Evolutionary conservation across 108 stramenopile species (phyloP).

Genomic region (Nitzschia sp.): DNA sequence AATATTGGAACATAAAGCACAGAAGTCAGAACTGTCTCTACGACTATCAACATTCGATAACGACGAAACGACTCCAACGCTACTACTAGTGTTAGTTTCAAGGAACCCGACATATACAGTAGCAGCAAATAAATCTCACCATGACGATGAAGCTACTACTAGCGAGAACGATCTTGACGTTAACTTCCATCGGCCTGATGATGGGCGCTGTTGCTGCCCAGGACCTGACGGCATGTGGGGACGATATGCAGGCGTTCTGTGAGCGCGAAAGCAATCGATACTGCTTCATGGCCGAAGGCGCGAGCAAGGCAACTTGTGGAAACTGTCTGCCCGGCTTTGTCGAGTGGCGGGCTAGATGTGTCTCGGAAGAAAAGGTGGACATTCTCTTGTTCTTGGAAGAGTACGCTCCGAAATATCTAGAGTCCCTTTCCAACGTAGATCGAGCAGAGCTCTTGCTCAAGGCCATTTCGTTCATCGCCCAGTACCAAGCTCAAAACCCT

Average conservation of each 20-base stretch:
- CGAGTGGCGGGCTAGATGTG: conserved; percentile 15
- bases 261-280: conserved; percentile 14
- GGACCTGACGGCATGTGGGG: background rate
- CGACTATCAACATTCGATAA: too few species aligned
- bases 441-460: conserved; percentile 19
- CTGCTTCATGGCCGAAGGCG: background rate
- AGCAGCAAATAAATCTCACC: too few species aligned
- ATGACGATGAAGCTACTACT: background rate
- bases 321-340: conserved; percentile 5
- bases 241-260: conserved; percentile 2
- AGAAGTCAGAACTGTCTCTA: too few species aligned
- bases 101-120: too few species aligned
- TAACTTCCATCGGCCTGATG: background rate
- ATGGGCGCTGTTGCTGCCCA: background rate
- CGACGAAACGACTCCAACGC: too few species aligned
- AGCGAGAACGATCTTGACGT: background rate
- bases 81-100: too few species aligned
- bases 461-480: conserved; percentile 17
- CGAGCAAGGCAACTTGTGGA: background rate
- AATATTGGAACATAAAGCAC: too few species aligned
- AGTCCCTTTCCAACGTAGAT: conserved; percentile 10
- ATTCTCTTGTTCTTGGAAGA: conserved; percentile 1
- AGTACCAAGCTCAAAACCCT: conserved; percentile 20
- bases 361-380: conserved; percentile 16
- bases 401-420: conserved; percentile 2